Evolutionary conservation across 768 basidiomycete species (phyloP), one percentile per base, ranked within the genome.

Genomic region (Tricholoma furcatifolium): DNA sequence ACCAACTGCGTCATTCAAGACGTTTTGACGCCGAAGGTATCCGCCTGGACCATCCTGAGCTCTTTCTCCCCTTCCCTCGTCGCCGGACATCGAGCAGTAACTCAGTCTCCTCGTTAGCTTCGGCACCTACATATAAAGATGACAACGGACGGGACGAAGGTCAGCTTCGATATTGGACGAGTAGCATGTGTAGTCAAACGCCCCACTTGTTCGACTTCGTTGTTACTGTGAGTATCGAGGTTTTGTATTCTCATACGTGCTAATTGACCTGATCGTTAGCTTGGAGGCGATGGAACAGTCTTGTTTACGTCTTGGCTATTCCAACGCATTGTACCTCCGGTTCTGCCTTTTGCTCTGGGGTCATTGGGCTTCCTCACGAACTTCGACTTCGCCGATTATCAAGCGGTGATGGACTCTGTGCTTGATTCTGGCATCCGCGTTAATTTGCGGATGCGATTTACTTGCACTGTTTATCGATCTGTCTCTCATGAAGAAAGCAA

Each of bases 221-320:
- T 52, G 78, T 98, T 41, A 98, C 97, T 24, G 94, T 97, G 64
- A 72, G 91, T 75, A 17, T 39, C 23, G 27, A 36, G 7, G 27
- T 27, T 9, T 40, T 24, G 12, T 11, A 20, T 31, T 10, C 27
- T 6, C 24, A 27, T 36, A 14, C 4, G 20, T 24, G n/a, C 15
- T 8, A 3, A 24, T 47, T 57, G 31, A 54, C n/a, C 11, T 32
- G 10, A 14, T n/a, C 44, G 12, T 20, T 27, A 98, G 95, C 86
- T 98, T 56, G 97, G 97, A 43, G 97, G 97, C 9, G 97, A 99
- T 66, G 97, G 97, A 12, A 99, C 97, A 0, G 95, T 98, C 2
- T 82, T 99, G 14, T 99, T 98, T 74, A 97, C 97, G 5, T 98
- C 97, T 3, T 98, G 97, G 97, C 77, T 99, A 30, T 99, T 99